Percentiles rank a stretch among this genome's conserved stretches.
phyloP scores from a whole-genome alignment of 108 stramenopile species.

The Mediolabrus comicus region DNA sequence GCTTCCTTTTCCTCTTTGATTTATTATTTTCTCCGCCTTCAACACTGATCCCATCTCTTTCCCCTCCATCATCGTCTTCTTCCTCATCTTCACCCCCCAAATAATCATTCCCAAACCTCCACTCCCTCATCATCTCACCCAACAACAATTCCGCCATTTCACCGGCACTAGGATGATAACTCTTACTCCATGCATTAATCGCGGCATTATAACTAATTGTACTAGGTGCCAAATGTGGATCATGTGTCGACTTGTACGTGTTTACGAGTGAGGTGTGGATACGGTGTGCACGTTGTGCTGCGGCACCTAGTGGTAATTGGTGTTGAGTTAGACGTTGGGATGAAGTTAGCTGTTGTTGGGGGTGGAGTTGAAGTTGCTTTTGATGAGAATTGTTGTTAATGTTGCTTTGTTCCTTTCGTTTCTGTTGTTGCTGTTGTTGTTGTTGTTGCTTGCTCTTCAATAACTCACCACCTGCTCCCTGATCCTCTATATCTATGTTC shows the following conservation, averaged over 20 bases:
- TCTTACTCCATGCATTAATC: constrained; percentile 72
- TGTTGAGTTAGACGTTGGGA: neutral
- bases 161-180: constrained; percentile 40
- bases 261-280: constrained; percentile 61
- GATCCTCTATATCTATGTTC: too few species aligned
- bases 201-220: constrained; percentile 66
- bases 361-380: constrained; percentile 5
- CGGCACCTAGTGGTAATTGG: constrained; percentile 40
- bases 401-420: neutral
- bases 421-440: neutral
- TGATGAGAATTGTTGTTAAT: neutral
- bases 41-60: neutral
- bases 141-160: constrained; percentile 60
- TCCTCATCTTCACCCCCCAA: neutral
- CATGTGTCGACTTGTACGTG: constrained; percentile 37
- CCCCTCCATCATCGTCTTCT: constrained; percentile 7
- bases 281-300: constrained; percentile 60
- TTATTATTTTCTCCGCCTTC: neutral
- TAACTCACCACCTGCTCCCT: neutral
- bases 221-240: constrained; percentile 49
- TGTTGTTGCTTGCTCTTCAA: neutral
- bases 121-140: constrained; percentile 56
- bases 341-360: neutral
- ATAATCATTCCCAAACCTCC: constrained; percentile 29
- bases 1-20: neutral